phyloP scores from a whole-genome alignment of 2,329 filamentous ascomycete genomes.

The Hypoxylon rubiginosum region DNA sequence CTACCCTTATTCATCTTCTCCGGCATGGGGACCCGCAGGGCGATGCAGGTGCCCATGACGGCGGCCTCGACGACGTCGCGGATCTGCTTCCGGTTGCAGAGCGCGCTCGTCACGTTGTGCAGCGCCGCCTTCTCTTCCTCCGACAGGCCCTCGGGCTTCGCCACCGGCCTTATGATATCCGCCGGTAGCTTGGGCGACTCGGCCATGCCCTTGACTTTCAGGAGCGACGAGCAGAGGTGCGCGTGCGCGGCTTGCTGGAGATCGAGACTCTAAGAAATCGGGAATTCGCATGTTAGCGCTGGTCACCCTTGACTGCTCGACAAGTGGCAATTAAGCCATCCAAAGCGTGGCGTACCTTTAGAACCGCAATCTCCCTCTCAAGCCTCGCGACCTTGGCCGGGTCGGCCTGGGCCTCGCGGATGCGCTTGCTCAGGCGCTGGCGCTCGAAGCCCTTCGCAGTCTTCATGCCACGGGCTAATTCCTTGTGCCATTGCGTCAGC shows the following conservation, averaged over 20 bases:
- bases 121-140: slow-evolving; percentile 65
- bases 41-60: slow-evolving; percentile 62
- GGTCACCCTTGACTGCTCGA: no score
- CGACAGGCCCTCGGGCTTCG: slow-evolving; percentile 63
- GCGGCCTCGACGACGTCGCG: slow-evolving; percentile 64
- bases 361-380: slow-evolving; percentile 69
- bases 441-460: slow-evolving; percentile 81
- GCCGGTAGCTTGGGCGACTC: slow-evolving; percentile 65
- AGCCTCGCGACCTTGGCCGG: slow-evolving; percentile 69
- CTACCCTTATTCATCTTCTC: slow-evolving; percentile 56
- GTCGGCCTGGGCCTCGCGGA: slow-evolving; percentile 59
- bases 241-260: slow-evolving; percentile 69
- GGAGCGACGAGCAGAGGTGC: slow-evolving; percentile 67
- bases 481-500: slow-evolving; percentile 68
- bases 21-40: slow-evolving; percentile 63
- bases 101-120: slow-evolving; percentile 71
- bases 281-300: slow-evolving; percentile 19
- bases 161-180: slow-evolving; percentile 59
- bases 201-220: slow-evolving; percentile 67
- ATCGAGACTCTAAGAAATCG: slow-evolving; percentile 64
- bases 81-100: slow-evolving; percentile 67
- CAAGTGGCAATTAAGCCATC: neutral
- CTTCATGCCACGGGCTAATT: slow-evolving; percentile 77
- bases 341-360: slow-evolving; percentile 61
- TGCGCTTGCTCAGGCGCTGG: slow-evolving; percentile 77